phyloP scores from a whole-genome alignment of 2,329 filamentous ascomycete species.

The Botrytis squamosa region DNA sequence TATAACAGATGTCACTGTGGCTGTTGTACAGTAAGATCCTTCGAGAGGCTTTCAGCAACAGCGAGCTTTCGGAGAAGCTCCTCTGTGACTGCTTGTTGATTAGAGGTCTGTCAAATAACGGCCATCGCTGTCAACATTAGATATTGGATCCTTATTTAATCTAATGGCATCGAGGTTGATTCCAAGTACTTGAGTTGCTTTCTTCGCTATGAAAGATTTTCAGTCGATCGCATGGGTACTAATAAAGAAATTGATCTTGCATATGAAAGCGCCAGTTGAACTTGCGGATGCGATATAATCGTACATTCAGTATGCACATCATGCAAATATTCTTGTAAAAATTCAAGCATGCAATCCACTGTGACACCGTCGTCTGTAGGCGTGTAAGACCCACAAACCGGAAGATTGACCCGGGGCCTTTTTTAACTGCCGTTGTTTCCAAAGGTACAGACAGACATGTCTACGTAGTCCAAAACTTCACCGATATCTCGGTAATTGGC shows the following conservation, averaged over 20 bases:
- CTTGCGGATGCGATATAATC: background rate
- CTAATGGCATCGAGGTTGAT: background rate
- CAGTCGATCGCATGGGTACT: background rate
- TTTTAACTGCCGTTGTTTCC: background rate
- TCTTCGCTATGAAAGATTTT: background rate
- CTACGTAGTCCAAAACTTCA: background rate
- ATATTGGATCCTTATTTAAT: no score
- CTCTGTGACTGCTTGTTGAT: background rate
- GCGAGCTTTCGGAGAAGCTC: background rate
- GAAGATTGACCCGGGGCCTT: background rate
- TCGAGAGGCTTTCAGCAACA: background rate
- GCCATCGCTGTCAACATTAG: background rate
- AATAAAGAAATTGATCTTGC: background rate
- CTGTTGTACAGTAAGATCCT: background rate
- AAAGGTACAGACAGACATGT: background rate
- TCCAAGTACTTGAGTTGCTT: background rate
- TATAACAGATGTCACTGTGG: background rate
- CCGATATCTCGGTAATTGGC: conserved; percentile 7
- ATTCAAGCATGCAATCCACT: background rate
- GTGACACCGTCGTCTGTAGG: background rate
- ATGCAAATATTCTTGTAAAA: background rate
- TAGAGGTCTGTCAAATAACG: background rate
- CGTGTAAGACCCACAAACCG: background rate
- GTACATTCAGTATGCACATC: background rate
- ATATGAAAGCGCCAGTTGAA: background rate